Evolutionary conservation across 1,284 basidiomycete species (phyloP).

Genomic region (Retiboletus fuscus): DNA sequence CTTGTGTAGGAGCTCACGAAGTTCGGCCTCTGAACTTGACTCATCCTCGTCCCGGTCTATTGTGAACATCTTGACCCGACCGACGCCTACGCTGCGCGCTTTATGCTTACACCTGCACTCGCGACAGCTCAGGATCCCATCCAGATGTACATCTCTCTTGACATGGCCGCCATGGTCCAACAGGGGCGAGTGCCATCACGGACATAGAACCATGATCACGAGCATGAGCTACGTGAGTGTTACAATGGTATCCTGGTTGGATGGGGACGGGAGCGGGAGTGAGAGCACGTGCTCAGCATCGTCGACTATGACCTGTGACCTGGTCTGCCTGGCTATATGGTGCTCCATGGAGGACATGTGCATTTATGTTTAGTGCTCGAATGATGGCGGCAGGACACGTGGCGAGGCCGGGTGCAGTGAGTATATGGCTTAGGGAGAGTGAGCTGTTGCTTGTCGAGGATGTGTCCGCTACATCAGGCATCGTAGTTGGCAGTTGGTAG

Average conservation of each 20-base stretch:
- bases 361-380: slow-evolving; percentile 44
- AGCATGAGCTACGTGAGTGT: slow-evolving; percentile 23
- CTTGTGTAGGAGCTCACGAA: slow-evolving; percentile 41
- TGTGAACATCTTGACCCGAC: slow-evolving; percentile 36
- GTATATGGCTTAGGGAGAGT: slow-evolving; percentile 40
- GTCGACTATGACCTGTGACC: slow-evolving; percentile 39
- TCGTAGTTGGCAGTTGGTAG: slow-evolving; percentile 16
- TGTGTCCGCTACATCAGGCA: slow-evolving; percentile 38
- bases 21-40: slow-evolving; percentile 32
- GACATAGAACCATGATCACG: slow-evolving; percentile 26
- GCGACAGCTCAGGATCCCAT: slow-evolving; percentile 35
- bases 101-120: slow-evolving; percentile 36
- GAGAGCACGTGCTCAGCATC: slow-evolving; percentile 36
- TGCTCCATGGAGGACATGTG: slow-evolving; percentile 29
- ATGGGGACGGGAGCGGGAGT: slow-evolving; percentile 24
- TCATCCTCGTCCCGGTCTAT: slow-evolving; percentile 38
- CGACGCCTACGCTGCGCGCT: slow-evolving; percentile 27
- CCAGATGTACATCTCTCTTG: slow-evolving; percentile 34
- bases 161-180: neutral
- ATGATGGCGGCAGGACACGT: slow-evolving; percentile 38
- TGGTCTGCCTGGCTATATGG: slow-evolving; percentile 40
- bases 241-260: slow-evolving; percentile 24
- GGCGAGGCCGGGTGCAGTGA: slow-evolving; percentile 37
- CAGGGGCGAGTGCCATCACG: slow-evolving; percentile 16
- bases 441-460: slow-evolving; percentile 38